These are phyloP conservation scores for Pichia kudriavzevii DNA, from an alignment of 1,139 yeast species.

Conservation along the genomic window DNA sequence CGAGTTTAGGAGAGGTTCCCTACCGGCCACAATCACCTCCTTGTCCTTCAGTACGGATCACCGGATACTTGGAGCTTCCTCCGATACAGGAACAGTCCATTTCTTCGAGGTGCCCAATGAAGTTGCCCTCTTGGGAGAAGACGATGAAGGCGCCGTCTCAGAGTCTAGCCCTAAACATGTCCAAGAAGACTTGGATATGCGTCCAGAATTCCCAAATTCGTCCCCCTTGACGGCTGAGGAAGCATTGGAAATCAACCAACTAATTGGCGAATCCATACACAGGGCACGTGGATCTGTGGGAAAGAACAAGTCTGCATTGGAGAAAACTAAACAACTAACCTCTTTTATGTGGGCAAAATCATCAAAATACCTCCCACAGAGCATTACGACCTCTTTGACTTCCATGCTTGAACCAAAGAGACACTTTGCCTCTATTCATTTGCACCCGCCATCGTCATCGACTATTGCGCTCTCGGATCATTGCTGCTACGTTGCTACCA, in stretches of 20 bases:
- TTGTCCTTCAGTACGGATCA: conserved; percentile 47
- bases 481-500: conserved; percentile 22
- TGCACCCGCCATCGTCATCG: conserved; percentile 18
- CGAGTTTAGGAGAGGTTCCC: conserved; percentile 65
- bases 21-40: conserved; percentile 48
- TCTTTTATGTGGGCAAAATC: conserved; percentile 17
- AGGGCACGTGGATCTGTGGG: too few species aligned
- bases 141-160: too few species aligned
- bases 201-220: too few species aligned
- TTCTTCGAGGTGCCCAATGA: conserved; percentile 47
- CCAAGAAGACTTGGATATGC: too few species aligned
- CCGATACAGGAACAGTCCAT: conserved; percentile 64
- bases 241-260: too few species aligned
- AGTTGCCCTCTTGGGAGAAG: too few species aligned
- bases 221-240: too few species aligned
- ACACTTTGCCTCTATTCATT: conserved; percentile 32
- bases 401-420: conserved; percentile 34
- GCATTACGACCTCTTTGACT: too few species aligned
- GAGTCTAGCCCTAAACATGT: too few species aligned
- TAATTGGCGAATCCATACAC: too few species aligned
- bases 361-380: conserved; percentile 26
- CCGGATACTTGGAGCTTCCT: conserved; percentile 53
- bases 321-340: conserved; percentile 3
- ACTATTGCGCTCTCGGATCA: conserved; percentile 20
- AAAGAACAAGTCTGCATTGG: too few species aligned